Base-by-base conservation (phyloP, 345 rosid genomes). In the Hevea brasiliensis region DNA sequence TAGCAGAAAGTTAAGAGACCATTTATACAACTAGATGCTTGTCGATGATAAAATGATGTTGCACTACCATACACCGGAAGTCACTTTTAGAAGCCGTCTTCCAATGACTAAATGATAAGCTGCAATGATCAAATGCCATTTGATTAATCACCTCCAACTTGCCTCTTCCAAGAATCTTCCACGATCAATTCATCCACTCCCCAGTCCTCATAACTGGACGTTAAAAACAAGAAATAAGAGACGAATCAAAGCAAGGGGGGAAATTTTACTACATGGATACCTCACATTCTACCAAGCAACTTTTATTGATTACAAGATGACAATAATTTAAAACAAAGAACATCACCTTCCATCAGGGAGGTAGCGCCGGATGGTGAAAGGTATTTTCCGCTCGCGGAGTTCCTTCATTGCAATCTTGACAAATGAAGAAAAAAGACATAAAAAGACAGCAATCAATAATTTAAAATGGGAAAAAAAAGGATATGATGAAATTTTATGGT, bases 81-180 rank as follows among this genome's bases (percentile, higher is more conserved):
- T 32, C 37, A 12, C 12, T 32, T 20, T 26, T 42, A 14, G 50
- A 54, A 61, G 29, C 23, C 51, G 12, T 45, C 51, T 6, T 15
- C 8, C 23, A n/a, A 12, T 41, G 60, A 21, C 23, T 40, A 63
- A 23, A 23, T 26, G 54, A 45, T 13, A 24, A 40, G 9, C 29
- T 17, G 50, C 44, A 62, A 14, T 20, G 4, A 41, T 57, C 48
- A 67, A 58, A 47, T 23, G 20, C 54, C n/a, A 17, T 29, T 7
- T n/a, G 70, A 71, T 86, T 84, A 90, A 76, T 86, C 92, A 9
- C 98, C 97, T 27, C 98, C 97, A 2, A 92, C 97, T 79, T 94
- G 98, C 75, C 97, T 86, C 85, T 92, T 92, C 97, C 97, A 94
- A 0, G 97, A 92, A 82, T 92, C 97, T 76, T 94, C 97, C 58